Evolutionary conservation across 129 eudicot genomes (phyloP).

Genomic region (Lactuca saligna): DNA sequence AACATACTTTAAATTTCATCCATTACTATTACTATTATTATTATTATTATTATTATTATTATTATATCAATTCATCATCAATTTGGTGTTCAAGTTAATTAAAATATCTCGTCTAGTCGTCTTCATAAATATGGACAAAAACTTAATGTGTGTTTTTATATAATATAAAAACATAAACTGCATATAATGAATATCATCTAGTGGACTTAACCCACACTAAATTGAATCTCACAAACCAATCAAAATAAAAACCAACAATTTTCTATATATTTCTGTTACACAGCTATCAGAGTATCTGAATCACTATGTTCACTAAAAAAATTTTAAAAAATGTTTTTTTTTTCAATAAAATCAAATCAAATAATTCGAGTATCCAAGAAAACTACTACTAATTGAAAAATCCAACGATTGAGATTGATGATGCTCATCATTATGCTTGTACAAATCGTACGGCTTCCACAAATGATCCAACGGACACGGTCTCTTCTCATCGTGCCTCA

Average conservation of each 20-base stretch:
- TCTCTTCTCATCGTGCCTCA: constrained; percentile 60
- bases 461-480: constrained; percentile 96
- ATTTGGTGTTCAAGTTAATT: no score
- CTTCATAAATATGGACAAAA: no score
- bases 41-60: no score
- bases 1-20: no score
- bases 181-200: no score
- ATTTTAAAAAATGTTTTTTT: neutral
- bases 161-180: no score
- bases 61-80: no score
- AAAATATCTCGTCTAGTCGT: no score
- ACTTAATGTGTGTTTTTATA: no score
- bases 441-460: constrained; percentile 91
- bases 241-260: constrained; percentile 23
- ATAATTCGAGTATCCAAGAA: constrained; percentile 51
- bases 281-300: constrained; percentile 40
- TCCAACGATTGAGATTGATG: constrained; percentile 41
- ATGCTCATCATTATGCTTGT: constrained; percentile 15
- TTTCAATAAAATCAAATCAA: constrained; percentile 36
- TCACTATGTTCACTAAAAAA: constrained; percentile 22
- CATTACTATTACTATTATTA: no score
- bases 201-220: neutral
- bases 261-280: constrained; percentile 35
- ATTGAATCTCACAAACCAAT: constrained; percentile 18
- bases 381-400: constrained; percentile 16